Evolutionary conservation across 108 stramenopile genomes (phyloP), one percentile per base, ranked within the genome.

Genomic region (Pseudonitzschia multiseries): DNA sequence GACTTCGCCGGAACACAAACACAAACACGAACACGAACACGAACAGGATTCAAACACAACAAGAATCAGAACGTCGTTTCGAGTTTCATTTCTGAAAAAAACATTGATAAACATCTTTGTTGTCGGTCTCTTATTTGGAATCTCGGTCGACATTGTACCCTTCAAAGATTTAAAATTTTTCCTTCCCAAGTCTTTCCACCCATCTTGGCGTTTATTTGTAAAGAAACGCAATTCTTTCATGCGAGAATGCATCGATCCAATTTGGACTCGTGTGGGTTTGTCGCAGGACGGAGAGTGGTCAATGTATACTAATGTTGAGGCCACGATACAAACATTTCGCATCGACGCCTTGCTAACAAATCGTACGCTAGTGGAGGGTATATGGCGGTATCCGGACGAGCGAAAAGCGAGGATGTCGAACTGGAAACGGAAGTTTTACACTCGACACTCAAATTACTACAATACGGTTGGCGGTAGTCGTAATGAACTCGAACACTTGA

Each of bases 81-180:
- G 15, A 26, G 26, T 5, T 0, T 31, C 57, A 59, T 28, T 59
- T 59, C 14, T 59, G 24, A 59, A 59, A 14, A 59, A 59, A 27
- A 26, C 57, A 26, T 8, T 59, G 26, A 59, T 28, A 15, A 59
- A 59, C 14, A 59, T 59, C 27, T 59, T 59, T 31, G 57, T 59
- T 27, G 26, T 26, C 29, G 26, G 57, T 14, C 26, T 59, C 14
- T 5, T 59, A 0, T 22, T 59, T 9, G 21, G 9, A 8, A 27
- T 59, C 21, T 59, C 57, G 5, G 27, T 59, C 24, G 57, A 59
- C 27, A 17, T 15, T 8, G 26, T 28, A 14, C 57, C 57, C 1
- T 26, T 59, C 26, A 26, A 59, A 27, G 9, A 27, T 26, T 59
- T 59, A 4, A 8, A 3, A 31, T 12, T 31, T 17, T 59, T 26